Base-by-base conservation (phyloP, 139 green algal genomes). In the Asterochloris erici region DNA sequence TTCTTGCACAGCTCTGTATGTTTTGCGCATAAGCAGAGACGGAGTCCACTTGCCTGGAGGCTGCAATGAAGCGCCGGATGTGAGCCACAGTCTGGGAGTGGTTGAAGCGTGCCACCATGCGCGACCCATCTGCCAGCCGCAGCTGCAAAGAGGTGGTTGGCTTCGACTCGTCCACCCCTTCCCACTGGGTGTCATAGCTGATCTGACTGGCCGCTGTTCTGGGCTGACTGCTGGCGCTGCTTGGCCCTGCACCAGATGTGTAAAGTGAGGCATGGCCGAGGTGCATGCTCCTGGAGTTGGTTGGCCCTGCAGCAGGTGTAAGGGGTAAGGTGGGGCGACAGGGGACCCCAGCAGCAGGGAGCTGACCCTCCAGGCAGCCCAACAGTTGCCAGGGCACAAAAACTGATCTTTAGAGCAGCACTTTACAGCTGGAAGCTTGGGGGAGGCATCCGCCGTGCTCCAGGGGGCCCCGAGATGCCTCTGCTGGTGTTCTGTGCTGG, bases 21-120 rank as follows among this genome's bases (percentile, higher is more conserved):
- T 27, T 27, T 0, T 15, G n/a, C 14, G 38, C n/a, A 27, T 76
- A 9, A 54, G 38, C 38, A 54, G 38, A 54, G 38, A 17, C 93
- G 6, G 38, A 54, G n/a, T 54, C 38, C 38, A 54, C 38, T 54
- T 54, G 93, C 60, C 90, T 86, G 0, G 92, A 89, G 1, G 92
- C 90, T 11, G 82, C 79, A 29, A 98, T 94, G 87, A 98, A 98
- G 26, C 79, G 89, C 63, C 95, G 86, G 66, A 98, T 94, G 86
- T 98, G 91, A 10, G 81, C 87, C 15, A 98, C 86, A 6, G 89
- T 94, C 80, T 97, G 94, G 0, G 63, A 88, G 64, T 91, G 83
- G 84, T 98, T 98, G 89, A 98, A 97, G 69, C 92, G 84, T 0
- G 94, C 95, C 29, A 94, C 91, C 89, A 96, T 89, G 64, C 95